A percentile compares a stretch with the other conserved stretches of the same genome.
phyloP scores from a whole-genome alignment of 2,329 filamentous ascomycete genomes.

The Akanthomyces lecanii region DNA sequence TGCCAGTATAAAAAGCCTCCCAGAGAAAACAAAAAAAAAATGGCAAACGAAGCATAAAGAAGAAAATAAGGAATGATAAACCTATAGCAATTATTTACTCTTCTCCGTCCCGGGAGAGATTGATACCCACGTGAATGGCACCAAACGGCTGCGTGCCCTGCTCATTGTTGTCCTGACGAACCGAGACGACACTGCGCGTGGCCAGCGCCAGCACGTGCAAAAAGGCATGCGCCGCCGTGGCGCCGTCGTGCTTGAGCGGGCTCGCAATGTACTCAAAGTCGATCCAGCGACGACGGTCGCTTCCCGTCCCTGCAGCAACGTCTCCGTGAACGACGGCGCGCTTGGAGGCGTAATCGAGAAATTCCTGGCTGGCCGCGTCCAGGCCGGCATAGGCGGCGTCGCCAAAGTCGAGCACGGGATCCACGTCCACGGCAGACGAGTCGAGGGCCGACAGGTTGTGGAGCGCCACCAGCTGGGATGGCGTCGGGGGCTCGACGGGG shows the following conservation, averaged over 20 bases:
- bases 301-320: slow-evolving; percentile 24
- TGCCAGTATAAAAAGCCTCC: neutral
- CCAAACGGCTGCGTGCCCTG: slow-evolving; percentile 39
- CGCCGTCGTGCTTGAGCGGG: slow-evolving; percentile 47
- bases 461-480: slow-evolving; percentile 24
- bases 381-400: slow-evolving; percentile 29
- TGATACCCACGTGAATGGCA: slow-evolving; percentile 42
- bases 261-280: slow-evolving; percentile 67
- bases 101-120: slow-evolving; percentile 16
- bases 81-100: slow-evolving; percentile 1
- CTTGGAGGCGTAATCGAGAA: slow-evolving; percentile 41
- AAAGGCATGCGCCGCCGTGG: slow-evolving; percentile 70
- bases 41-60: neutral
- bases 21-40: slow-evolving; percentile 12
- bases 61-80: neutral
- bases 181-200: slow-evolving; percentile 58
- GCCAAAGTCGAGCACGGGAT: slow-evolving; percentile 20
- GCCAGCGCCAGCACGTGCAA: slow-evolving; percentile 69
- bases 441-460: slow-evolving; percentile 33
- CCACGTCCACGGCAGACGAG: slow-evolving; percentile 25
- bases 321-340: slow-evolving; percentile 31
- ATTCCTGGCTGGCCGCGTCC: slow-evolving; percentile 44
- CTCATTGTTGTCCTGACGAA: slow-evolving; percentile 53
- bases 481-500: slow-evolving; percentile 22
- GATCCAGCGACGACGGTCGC: slow-evolving; percentile 43